Conservation (phyloP, 768 basidiomycete species). For the Tephrocybe sp. region DNA sequence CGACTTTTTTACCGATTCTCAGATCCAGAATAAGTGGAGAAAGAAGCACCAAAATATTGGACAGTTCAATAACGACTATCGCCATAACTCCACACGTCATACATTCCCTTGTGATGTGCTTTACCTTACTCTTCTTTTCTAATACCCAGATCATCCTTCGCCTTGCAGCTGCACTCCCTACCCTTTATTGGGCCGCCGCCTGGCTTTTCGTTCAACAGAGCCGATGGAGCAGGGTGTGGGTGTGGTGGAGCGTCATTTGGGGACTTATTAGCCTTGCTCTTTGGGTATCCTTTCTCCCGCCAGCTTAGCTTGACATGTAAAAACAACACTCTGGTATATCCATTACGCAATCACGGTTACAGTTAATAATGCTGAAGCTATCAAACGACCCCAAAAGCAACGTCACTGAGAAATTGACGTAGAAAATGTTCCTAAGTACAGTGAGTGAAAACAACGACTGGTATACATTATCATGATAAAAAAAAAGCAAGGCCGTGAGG, state of each 20-base stretch:
- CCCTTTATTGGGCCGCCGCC: conserved; percentile 85
- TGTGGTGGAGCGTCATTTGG: conserved; percentile 81
- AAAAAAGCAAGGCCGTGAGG: background rate
- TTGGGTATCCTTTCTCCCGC: conserved; percentile 87
- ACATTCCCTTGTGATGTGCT: conserved; percentile 62
- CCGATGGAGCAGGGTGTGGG: conserved; percentile 56
- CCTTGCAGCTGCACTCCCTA: conserved; percentile 70
- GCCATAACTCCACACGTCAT: conserved; percentile 69
- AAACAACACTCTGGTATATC: background rate
- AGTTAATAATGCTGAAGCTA: background rate
- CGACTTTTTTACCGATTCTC: conserved; percentile 10
- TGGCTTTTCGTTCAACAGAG: conserved; percentile 42
- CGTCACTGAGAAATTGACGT: background rate
- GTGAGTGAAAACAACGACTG: too few relatives aligned
- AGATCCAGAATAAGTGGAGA: background rate
- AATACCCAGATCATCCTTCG: conserved; percentile 89
- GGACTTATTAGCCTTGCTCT: conserved; percentile 63
- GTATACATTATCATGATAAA: background rate
- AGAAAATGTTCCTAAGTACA: too few relatives aligned
- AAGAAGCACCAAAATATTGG: background rate
- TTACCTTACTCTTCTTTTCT: conserved; percentile 70
- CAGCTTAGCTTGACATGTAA: conserved; percentile 58
- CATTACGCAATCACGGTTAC: background rate
- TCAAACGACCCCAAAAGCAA: background rate
- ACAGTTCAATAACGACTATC: conserved; percentile 31